Evolutionary conservation across 2,329 filamentous ascomycete genomes (phyloP).

Genomic region (Penicillium sp.): DNA sequence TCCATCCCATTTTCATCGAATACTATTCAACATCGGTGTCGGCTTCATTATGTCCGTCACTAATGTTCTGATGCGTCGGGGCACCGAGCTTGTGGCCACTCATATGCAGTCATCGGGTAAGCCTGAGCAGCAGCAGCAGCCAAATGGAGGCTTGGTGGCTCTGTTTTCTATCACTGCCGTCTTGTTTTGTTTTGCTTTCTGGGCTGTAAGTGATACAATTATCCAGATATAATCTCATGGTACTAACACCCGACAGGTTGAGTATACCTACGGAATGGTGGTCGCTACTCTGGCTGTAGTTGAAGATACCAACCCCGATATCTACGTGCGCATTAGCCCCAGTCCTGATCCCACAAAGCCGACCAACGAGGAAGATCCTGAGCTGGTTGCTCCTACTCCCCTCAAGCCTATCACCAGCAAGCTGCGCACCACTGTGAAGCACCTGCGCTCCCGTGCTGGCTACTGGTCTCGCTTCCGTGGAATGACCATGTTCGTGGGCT

Average conservation of each 20-base stretch:
- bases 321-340: constrained; percentile 51
- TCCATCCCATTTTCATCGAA: background rate
- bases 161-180: constrained; percentile 30
- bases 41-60: constrained; percentile 26
- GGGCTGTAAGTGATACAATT: constrained; percentile 25
- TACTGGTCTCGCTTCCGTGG: constrained; percentile 68
- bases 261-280: constrained; percentile 60
- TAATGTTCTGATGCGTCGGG: constrained; percentile 36
- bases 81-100: constrained; percentile 32
- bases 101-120: constrained; percentile 24
- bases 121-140: constrained; percentile 18
- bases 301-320: constrained; percentile 57
- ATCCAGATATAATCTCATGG: background rate
- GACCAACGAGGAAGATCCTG: constrained; percentile 41
- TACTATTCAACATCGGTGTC: background rate
- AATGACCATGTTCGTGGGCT: constrained; percentile 51
- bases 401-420: constrained; percentile 60
- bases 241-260: constrained; percentile 33
- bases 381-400: constrained; percentile 45
- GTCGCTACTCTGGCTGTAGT: constrained; percentile 63
- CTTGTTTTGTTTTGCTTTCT: constrained; percentile 21
- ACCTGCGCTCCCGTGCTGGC: constrained; percentile 64
- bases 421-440: constrained; percentile 57
- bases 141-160: constrained; percentile 24
- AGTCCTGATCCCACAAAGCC: constrained; percentile 30